phyloP scores from a whole-genome alignment of 2,329 filamentous ascomycete genomes.

The Colletotrichum karsti region DNA sequence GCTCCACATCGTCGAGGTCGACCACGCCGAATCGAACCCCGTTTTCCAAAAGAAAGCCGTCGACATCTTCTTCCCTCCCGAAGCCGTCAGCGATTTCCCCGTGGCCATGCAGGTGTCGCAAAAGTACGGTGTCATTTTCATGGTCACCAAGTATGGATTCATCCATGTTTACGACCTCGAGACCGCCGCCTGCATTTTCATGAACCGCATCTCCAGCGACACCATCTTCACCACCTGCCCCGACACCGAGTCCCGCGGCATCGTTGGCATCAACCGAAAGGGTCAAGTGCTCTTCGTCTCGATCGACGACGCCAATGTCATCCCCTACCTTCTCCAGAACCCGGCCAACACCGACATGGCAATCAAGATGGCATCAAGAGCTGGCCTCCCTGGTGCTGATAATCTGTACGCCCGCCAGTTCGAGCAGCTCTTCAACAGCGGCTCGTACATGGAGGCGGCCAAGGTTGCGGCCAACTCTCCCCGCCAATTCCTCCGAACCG shows the following conservation, averaged over 20 bases:
- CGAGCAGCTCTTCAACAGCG: constrained; percentile 82
- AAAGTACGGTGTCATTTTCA: constrained; percentile 95
- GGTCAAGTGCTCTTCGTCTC: constrained; percentile 95
- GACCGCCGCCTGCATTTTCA: constrained; percentile 94
- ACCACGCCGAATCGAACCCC: constrained; percentile 89
- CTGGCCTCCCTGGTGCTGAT: constrained; percentile 92
- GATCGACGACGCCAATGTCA: constrained; percentile 89
- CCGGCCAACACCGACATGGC: constrained; percentile 93
- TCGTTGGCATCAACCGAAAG: constrained; percentile 96
- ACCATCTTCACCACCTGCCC: constrained; percentile 96
- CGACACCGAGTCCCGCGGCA: constrained; percentile 85
- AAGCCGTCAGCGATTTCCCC: constrained; percentile 96
- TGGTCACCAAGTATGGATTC: constrained; percentile 98
- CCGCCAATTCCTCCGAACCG: constrained; percentile 91
- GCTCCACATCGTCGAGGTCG: constrained; percentile 96
- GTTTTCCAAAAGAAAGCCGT: constrained; percentile 95
- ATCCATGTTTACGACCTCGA: constrained; percentile 99
- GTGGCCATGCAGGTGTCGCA: constrained; percentile 97
- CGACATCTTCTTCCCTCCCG: constrained; percentile 96
- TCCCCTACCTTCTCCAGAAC: constrained; percentile 95
- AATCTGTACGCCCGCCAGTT: constrained; percentile 93
- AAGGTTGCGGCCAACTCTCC: constrained; percentile 98
- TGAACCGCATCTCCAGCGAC: constrained; percentile 99
- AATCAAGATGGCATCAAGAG: constrained; percentile 94
- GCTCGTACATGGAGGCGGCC: constrained; percentile 87